phyloP scores from a whole-genome alignment of 345 rosid genomes.

The Nasturtium officinale region DNA sequence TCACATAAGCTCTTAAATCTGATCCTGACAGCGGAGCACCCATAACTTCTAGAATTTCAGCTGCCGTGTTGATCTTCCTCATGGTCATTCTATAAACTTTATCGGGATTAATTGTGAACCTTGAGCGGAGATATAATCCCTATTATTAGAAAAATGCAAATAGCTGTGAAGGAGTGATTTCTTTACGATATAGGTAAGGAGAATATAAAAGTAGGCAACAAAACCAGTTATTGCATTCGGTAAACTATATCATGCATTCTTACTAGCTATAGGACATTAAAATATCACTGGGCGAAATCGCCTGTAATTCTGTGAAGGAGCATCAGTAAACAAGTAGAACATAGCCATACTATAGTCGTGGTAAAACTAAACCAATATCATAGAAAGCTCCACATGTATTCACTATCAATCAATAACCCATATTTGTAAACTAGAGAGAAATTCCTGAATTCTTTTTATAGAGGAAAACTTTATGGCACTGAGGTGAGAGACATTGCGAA shows the following conservation, averaged over 20 bases:
- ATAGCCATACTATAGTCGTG: too few relatives aligned
- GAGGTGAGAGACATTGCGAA: background rate
- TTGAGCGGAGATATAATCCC: constrained; percentile 77
- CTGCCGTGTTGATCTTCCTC: constrained; percentile 78
- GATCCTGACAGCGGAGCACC: constrained; percentile 93
- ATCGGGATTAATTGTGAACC: constrained; percentile 80
- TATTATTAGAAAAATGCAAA: constrained; percentile 31
- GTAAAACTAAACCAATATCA: too few relatives aligned
- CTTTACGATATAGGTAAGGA: background rate
- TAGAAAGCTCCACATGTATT: too few relatives aligned
- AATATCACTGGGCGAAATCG: too few relatives aligned
- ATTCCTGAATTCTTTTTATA: too few relatives aligned
- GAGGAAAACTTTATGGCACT: background rate
- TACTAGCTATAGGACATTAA: too few relatives aligned
- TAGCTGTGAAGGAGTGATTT: background rate
- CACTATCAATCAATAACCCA: too few relatives aligned
- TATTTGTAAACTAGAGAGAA: too few relatives aligned
- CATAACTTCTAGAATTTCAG: constrained; percentile 92
- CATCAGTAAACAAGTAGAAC: too few relatives aligned
- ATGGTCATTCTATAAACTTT: constrained; percentile 87
- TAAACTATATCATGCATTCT: too few relatives aligned
- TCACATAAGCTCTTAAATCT: constrained; percentile 80
- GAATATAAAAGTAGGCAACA: background rate
- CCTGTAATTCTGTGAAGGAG: too few relatives aligned
- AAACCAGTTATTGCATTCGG: background rate